Conservation (phyloP, 164 flowering plant species). For the Stephania cephalantha region DNA sequence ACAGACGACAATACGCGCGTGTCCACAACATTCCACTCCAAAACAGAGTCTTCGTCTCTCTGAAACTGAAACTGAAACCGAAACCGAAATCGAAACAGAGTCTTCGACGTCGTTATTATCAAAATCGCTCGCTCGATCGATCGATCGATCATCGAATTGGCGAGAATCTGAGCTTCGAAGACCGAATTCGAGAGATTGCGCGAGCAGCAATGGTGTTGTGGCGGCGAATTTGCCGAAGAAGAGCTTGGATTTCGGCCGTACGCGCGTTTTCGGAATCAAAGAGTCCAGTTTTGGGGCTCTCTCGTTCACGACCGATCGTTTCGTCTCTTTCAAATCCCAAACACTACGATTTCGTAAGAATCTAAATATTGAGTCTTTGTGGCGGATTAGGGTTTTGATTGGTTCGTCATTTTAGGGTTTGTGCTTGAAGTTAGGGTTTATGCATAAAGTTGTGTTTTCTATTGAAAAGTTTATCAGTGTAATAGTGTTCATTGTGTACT, state of each 20-base stretch:
- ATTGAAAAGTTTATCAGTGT: too few species aligned
- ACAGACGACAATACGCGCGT: not conserved
- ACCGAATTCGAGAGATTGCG: not conserved
- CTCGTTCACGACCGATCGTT: constrained; percentile 3
- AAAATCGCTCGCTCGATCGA: too few species aligned
- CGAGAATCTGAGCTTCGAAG: not conserved
- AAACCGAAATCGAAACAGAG: too few species aligned
- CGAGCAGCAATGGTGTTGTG: constrained; percentile 23
- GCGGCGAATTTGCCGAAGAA: constrained; percentile 23
- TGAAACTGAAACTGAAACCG: too few species aligned
- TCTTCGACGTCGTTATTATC: too few species aligned
- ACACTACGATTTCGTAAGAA: constrained; percentile 15
- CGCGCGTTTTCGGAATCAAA: constrained; percentile 10
- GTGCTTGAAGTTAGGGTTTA: too few species aligned
- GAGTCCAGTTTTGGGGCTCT: constrained; percentile 12
- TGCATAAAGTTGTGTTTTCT: too few species aligned
- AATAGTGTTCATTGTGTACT: too few species aligned
- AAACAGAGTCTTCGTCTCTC: not conserved
- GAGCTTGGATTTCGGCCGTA: constrained; percentile 15
- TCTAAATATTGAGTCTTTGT: not conserved
- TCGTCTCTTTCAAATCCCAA: not conserved
- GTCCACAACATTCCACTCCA: not conserved
- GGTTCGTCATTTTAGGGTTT: not conserved
- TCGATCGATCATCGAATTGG: not conserved
- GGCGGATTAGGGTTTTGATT: not conserved